phyloP scores from a whole-genome alignment of 2,329 filamentous ascomycete genomes.

The Hymenoscyphus albidus region DNA sequence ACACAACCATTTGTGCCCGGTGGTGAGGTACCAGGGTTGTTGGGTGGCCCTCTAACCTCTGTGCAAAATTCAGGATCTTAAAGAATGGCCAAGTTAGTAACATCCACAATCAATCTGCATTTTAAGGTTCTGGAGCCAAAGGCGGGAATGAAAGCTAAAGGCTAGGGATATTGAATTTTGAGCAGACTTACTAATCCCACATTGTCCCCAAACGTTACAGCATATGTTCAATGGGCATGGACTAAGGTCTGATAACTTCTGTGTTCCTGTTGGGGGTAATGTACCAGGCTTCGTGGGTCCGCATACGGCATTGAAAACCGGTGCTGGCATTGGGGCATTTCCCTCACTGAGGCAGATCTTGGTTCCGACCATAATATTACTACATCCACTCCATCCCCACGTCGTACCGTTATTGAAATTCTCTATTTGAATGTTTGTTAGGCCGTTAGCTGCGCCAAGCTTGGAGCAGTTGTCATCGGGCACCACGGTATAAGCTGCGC shows the following conservation, averaged over 20 bases:
- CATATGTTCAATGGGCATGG: conserved; percentile 39
- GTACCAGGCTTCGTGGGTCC: conserved; percentile 45
- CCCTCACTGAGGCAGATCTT: conserved; percentile 42
- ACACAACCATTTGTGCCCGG: conserved; percentile 35
- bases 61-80: conserved; percentile 35
- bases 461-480: conserved; percentile 35
- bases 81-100: neutral
- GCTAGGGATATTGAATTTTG: neutral
- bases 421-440: conserved; percentile 37
- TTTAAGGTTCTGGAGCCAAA: no score
- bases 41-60: conserved; percentile 26
- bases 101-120: neutral
- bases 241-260: conserved; percentile 40
- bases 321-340: conserved; percentile 40
- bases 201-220: conserved; percentile 38
- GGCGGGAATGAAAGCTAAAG: neutral
- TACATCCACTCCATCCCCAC: conserved; percentile 44
- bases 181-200: conserved; percentile 16
- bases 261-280: conserved; percentile 29
- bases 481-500: conserved; percentile 36
- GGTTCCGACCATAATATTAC: conserved; percentile 29
- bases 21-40: conserved; percentile 36
- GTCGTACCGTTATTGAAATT: conserved; percentile 39
- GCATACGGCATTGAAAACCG: conserved; percentile 39
- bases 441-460: conserved; percentile 33